Evolutionary conservation across 2,329 filamentous ascomycete genomes (phyloP).

Genomic region (Colletotrichum plurivorum): DNA sequence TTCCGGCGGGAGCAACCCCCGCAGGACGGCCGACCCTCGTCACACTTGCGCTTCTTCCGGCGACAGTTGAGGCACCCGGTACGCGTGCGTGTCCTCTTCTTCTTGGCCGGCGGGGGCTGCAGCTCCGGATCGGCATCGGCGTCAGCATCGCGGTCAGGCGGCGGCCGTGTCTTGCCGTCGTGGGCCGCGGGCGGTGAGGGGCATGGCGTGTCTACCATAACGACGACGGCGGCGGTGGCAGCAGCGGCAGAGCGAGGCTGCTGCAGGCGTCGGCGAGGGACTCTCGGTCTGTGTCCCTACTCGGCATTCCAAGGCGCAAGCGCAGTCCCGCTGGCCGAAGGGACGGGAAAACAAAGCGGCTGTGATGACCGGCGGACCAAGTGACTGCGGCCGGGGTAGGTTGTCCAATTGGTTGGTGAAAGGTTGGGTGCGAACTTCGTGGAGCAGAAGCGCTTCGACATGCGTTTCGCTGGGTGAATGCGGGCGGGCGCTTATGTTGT

Average conservation of each 20-base stretch:
- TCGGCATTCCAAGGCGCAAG: conserved; percentile 25
- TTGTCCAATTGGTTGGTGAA: conserved; percentile 9
- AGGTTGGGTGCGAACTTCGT: conserved; percentile 23
- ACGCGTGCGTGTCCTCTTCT: conserved; percentile 51
- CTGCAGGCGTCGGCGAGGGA: conserved; percentile 7
- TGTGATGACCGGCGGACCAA: background rate
- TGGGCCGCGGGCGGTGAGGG: background rate
- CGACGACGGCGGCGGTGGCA: background rate
- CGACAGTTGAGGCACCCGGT: conserved; percentile 56
- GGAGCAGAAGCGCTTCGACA: conserved; percentile 39
- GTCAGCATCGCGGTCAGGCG: background rate
- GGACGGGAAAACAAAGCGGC: background rate
- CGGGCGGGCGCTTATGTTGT: conserved; percentile 4
- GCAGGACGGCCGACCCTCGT: conserved; percentile 53
- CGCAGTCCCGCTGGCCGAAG: conserved; percentile 5
- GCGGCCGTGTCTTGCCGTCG: conserved; percentile 1
- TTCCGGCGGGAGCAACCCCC: conserved; percentile 50
- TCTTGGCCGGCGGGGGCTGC: conserved; percentile 27
- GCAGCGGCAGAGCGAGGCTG: background rate
- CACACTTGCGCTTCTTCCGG: conserved; percentile 56
- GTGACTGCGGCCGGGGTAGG: conserved; percentile 14
- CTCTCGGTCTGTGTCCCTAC: background rate
- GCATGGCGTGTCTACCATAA: conserved; percentile 2
- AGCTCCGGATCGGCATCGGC: conserved; percentile 20
- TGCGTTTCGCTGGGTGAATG: conserved; percentile 10